phyloP scores from a whole-genome alignment of 1,284 basidiomycete species.

The Rhodotorula sp. region DNA sequence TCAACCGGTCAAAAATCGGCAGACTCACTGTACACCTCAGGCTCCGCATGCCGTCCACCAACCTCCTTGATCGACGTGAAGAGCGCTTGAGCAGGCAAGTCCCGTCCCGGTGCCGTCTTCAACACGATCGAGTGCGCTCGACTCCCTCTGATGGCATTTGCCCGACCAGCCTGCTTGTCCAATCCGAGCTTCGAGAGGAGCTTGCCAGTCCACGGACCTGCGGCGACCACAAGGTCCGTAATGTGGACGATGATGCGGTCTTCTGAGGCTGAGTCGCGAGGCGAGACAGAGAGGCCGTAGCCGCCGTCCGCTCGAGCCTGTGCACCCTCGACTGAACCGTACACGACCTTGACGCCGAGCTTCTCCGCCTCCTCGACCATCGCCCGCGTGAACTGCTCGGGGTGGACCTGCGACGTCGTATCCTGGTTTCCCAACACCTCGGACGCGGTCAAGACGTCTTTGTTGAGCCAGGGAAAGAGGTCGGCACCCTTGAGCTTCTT shows the following conservation, averaged over 20 bases:
- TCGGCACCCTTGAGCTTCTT: slow-evolving; percentile 19
- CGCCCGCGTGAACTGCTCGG: slow-evolving; percentile 71
- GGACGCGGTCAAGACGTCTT: slow-evolving; percentile 43
- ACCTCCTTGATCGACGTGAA: slow-evolving; percentile 57
- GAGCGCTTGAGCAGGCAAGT: slow-evolving; percentile 51
- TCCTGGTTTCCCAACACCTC: slow-evolving; percentile 49
- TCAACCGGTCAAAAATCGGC: not conserved
- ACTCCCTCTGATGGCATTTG: slow-evolving; percentile 48
- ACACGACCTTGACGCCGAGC: slow-evolving; percentile 52
- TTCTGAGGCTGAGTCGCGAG: slow-evolving; percentile 27
- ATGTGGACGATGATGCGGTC: not conserved
- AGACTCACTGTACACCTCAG: slow-evolving; percentile 51
- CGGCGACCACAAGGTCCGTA: slow-evolving; percentile 63
- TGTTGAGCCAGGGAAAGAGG: slow-evolving; percentile 47
- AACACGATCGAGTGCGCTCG: slow-evolving; percentile 56
- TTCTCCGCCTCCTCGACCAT: slow-evolving; percentile 60
- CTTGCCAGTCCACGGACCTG: slow-evolving; percentile 80
- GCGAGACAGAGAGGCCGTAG: slow-evolving; percentile 10
- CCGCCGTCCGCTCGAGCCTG: slow-evolving; percentile 39
- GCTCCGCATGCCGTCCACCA: slow-evolving; percentile 50
- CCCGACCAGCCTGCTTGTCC: slow-evolving; percentile 7
- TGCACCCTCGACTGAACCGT: slow-evolving; percentile 44
- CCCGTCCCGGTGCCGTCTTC: slow-evolving; percentile 34
- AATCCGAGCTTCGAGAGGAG: slow-evolving; percentile 57
- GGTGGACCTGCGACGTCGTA: slow-evolving; percentile 75